These are phyloP conservation scores for Diaporthe sp. DNA, from an alignment of 2,329 filamentous ascomycete genomes.

Conservation along the genomic window DNA sequence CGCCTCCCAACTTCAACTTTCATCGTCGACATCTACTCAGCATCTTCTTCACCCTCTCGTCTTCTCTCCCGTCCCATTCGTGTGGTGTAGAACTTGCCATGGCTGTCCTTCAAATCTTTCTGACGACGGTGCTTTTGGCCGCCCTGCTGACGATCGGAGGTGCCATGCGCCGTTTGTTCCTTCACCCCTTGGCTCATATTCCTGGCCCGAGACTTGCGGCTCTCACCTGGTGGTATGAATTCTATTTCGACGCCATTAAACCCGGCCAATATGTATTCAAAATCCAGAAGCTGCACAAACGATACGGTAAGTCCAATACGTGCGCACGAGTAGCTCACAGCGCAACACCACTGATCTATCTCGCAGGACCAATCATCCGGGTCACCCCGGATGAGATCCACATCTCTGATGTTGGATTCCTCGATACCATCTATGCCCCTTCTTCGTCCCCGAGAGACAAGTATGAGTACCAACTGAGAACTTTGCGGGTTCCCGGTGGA, in stretches of 20 bases:
- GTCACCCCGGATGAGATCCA: constrained; percentile 27
- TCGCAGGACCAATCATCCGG: constrained; percentile 30
- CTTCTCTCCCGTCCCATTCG: constrained; percentile 12
- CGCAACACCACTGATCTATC: constrained; percentile 25
- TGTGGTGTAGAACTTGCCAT: constrained; percentile 24
- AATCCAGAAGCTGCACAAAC: constrained; percentile 51
- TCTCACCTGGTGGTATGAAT: constrained; percentile 31
- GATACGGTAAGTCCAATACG: constrained; percentile 50
- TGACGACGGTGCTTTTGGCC: constrained; percentile 26
- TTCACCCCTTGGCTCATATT: constrained; percentile 17
- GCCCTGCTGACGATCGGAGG: constrained; percentile 27
- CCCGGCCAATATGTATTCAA: constrained; percentile 50
- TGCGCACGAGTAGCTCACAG: constrained; percentile 29
- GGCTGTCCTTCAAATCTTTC: constrained; percentile 27
- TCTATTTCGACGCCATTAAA: constrained; percentile 22
- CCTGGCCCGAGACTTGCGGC: constrained; percentile 29
- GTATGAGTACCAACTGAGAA: constrained; percentile 30
- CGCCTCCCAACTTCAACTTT: constrained; percentile 28
- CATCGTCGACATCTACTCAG: constrained; percentile 15
- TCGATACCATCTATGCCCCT: constrained; percentile 33
- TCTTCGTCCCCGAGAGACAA: constrained; percentile 29
- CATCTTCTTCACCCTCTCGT: constrained; percentile 21
- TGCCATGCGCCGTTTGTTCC: constrained; percentile 28
- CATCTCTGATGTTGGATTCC: constrained; percentile 34
- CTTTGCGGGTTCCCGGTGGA: constrained; percentile 29